phyloP scores from a whole-genome alignment of 2,329 filamentous ascomycete genomes.

The Colletotrichum scovillei region DNA sequence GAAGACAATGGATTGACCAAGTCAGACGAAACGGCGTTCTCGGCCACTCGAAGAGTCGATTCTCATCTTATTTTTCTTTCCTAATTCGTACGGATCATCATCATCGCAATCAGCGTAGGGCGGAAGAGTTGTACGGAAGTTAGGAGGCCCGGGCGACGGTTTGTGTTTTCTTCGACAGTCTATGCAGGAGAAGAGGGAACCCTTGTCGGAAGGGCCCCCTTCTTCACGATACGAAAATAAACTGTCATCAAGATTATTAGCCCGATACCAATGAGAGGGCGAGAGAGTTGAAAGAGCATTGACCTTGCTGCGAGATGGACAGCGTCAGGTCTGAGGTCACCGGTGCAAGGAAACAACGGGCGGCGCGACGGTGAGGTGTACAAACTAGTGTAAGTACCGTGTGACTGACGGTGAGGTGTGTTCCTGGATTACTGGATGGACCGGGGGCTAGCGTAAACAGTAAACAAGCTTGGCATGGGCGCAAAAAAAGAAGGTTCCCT shows the following conservation, averaged over 20 bases:
- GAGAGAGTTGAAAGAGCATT: neutral
- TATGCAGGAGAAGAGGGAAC: neutral
- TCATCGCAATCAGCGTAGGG: constrained; percentile 1
- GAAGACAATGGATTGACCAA: neutral
- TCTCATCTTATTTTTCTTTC: neutral
- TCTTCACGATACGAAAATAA: constrained; percentile 16
- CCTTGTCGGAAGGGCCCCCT: neutral
- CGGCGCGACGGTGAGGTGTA: neutral
- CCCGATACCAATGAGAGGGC: neutral
- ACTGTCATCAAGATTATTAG: constrained; percentile 19
- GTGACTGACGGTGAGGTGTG: neutral
- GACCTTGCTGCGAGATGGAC: constrained; percentile 1
- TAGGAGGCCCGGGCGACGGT: neutral
- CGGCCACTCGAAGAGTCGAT: neutral
- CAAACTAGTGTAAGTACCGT: neutral
- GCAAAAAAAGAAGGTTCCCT: constrained; percentile 2
- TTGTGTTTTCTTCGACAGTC: neutral
- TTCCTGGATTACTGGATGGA: neutral
- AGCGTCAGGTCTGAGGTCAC: constrained; percentile 1
- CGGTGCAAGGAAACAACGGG: constrained; percentile 12
- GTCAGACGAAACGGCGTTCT: neutral
- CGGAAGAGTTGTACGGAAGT: neutral
- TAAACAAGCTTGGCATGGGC: neutral
- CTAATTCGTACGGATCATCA: neutral
- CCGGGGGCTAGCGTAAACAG: neutral